phyloP scores from a whole-genome alignment of 1,284 basidiomycete genomes.

The Ceratobasidium papillatum region DNA sequence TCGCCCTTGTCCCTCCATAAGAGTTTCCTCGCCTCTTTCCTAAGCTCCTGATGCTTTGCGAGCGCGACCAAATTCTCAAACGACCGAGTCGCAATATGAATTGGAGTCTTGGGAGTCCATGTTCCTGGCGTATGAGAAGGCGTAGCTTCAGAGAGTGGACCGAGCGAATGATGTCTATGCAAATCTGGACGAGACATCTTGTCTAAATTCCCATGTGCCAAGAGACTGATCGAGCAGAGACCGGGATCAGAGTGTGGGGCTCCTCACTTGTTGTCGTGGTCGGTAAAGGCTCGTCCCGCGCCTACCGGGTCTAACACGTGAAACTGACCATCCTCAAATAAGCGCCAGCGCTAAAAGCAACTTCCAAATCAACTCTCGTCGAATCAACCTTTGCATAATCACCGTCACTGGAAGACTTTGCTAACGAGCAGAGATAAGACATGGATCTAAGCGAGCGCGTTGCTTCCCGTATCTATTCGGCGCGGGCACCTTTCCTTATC shows the following conservation, averaged over 20 bases:
- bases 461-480: not conserved
- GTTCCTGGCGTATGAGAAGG: conserved; percentile 33
- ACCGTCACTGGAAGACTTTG: not conserved
- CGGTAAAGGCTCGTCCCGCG: not conserved
- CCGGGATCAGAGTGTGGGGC: not conserved
- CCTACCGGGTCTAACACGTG: not conserved
- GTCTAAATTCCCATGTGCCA: not conserved
- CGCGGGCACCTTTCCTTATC: not conserved
- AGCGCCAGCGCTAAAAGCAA: not conserved
- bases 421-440: not conserved
- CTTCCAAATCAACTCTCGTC: not conserved
- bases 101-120: conserved; percentile 23
- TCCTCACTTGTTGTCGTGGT: not conserved
- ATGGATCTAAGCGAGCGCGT: not conserved
- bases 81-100: conserved; percentile 52
- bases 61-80: conserved; percentile 83
- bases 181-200: conserved; percentile 25
- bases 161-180: conserved; percentile 4
- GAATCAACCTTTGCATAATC: not conserved
- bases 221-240: not conserved
- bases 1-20: conserved; percentile 87
- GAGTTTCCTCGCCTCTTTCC: conserved; percentile 70
- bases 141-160: conserved; percentile 30
- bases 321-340: not conserved
- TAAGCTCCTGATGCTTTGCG: conserved; percentile 79